Evolutionary conservation across 2,329 filamentous ascomycete species (phyloP), one percentile per base, ranked within the genome.

Genomic region (Talaromyces islandicus): DNA sequence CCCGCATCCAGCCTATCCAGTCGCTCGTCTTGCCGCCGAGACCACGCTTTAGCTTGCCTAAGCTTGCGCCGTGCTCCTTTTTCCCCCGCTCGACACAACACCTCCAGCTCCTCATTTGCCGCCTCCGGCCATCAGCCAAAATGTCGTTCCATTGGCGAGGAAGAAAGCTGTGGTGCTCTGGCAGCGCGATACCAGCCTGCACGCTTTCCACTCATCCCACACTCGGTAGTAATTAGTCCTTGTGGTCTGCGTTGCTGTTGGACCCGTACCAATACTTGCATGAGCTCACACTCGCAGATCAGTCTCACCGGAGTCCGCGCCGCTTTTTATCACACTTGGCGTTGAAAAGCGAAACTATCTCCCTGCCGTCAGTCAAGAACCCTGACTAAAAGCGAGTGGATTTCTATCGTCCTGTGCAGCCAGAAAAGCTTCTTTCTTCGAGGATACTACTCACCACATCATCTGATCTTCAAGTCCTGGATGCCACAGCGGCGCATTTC

Each of bases 1-100:
- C 35, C 43, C 41, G 38, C 43, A 21, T 57, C n/a, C 59, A 61
- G 59, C 59, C 38, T 58, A 61, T 61, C 59, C 56, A n/a, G 57
- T 43, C 29, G 21, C 41, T 48, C 24, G 38, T 54, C 35, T 61
- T 50, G 51, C 59, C 59, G 59, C 59, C 59, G 38, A 52, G 41
- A 27, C 14, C 17, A 57, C 30, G 27, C 43, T 29, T 54, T 56
- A 55, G 27, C 41, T 46, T 48, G n/a, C n/a, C 41, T n/a, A 32
- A 38, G 29, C 30, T 48, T 51, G 32, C 14, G n/a, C 55, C 19
- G 43, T 41, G 24, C 24, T 41, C 51, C 54, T 46, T 51, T 58
- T 50, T 46, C 25, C 38, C 43, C 46, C 27, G 32, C 43, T 35
- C 29, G 24, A n/a, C 19, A 41, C 7, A 48, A 9, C 7, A 7